Conservation (phyloP, 495 filamentous ascomycete species). For the Trypethelium eluteriae region DNA sequence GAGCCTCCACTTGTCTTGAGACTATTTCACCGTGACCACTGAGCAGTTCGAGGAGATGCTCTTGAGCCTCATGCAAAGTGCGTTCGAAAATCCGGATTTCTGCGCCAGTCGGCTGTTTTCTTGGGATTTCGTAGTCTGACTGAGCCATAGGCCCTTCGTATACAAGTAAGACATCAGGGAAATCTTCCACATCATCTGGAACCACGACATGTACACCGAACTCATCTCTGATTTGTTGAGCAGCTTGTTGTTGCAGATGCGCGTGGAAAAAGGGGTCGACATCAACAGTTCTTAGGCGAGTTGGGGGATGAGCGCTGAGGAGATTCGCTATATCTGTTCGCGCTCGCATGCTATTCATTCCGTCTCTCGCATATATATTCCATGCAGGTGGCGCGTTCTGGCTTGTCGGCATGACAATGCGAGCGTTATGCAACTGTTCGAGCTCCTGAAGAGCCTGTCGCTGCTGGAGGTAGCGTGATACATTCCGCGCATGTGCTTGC, state of each 20-base stretch:
- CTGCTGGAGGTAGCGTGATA: slow-evolving; percentile 75
- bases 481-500: slow-evolving; percentile 67
- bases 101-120: slow-evolving; percentile 49
- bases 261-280: slow-evolving; percentile 85
- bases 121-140: slow-evolving; percentile 59
- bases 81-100: slow-evolving; percentile 61
- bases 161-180: slow-evolving; percentile 66
- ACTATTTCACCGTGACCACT: slow-evolving; percentile 63
- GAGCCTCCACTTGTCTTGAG: slow-evolving; percentile 57
- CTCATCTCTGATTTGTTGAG: slow-evolving; percentile 56
- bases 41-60: slow-evolving; percentile 61
- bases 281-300: slow-evolving; percentile 57
- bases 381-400: slow-evolving; percentile 59
- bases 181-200: slow-evolving; percentile 53
- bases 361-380: slow-evolving; percentile 78
- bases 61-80: slow-evolving; percentile 61
- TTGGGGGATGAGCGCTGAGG: slow-evolving; percentile 70
- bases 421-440: slow-evolving; percentile 66
- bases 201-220: slow-evolving; percentile 74
- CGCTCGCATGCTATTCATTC: slow-evolving; percentile 73
- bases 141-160: slow-evolving; percentile 63
- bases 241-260: slow-evolving; percentile 58
- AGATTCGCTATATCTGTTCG: slow-evolving; percentile 73
- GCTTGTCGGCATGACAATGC: slow-evolving; percentile 66
- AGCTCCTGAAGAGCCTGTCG: slow-evolving; percentile 68